Percentiles rank a stretch among this genome's conserved stretches.
phyloP scores from a whole-genome alignment of 106 monocot genomes.

The Dendrobium catenatum region DNA sequence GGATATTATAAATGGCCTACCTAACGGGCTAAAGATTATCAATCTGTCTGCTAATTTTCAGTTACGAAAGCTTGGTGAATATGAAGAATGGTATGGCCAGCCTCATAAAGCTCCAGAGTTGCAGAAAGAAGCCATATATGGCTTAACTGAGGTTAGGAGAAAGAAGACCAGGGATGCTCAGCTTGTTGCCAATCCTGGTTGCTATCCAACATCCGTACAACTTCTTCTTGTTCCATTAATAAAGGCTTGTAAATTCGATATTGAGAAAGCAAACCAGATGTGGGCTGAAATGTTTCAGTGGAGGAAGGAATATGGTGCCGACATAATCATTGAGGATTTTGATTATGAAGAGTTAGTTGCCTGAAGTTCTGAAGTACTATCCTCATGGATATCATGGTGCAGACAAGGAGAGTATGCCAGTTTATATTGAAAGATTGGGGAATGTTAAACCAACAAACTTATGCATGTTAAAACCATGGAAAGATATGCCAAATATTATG shows the following conservation, averaged over 20 bases:
- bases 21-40: slow-evolving; percentile 64
- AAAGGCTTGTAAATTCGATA: slow-evolving; percentile 44
- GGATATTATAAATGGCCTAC: slow-evolving; percentile 91
- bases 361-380: slow-evolving; percentile 49
- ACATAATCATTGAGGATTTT: slow-evolving; percentile 51
- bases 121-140: slow-evolving; percentile 88
- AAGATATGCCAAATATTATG: slow-evolving; percentile 54
- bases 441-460: slow-evolving; percentile 54
- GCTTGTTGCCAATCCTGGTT: slow-evolving; percentile 97
- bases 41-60: slow-evolving; percentile 99
- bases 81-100: slow-evolving; percentile 93
- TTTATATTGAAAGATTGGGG: slow-evolving; percentile 66
- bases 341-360: slow-evolving; percentile 42
- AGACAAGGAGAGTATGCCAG: slow-evolving; percentile 58
- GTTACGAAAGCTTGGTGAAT: slow-evolving; percentile 59
- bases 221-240: slow-evolving; percentile 91
- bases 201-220: slow-evolving; percentile 92
- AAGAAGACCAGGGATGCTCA: slow-evolving; percentile 54
- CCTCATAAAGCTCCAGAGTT: slow-evolving; percentile 89
- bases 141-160: slow-evolving; percentile 78
- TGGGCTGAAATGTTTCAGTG: slow-evolving; percentile 53
- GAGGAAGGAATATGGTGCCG: slow-evolving; percentile 41
- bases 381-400: slow-evolving; percentile 74
- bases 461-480: slow-evolving; percentile 74
- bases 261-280: slow-evolving; percentile 53